Base-by-base conservation (phyloP, 768 basidiomycete genomes). In the Steccherinum ochraceum region DNA sequence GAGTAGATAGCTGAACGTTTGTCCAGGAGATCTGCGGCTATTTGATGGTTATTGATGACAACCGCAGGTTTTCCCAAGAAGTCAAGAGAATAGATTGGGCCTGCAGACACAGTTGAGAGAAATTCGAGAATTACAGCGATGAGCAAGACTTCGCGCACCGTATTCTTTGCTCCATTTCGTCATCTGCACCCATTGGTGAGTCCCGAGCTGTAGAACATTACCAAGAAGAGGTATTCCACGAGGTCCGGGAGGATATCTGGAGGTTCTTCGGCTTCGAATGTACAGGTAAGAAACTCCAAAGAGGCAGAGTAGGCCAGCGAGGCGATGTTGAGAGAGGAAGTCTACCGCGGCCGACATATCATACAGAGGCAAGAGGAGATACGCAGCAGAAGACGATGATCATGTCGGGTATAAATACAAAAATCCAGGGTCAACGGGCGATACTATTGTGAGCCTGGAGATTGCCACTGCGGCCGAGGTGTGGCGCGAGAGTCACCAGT, bases 21-120 rank as follows among this genome's bases (percentile, higher is more conserved):
- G 21, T 43, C 41, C 5, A 43, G 41, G 82, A 89, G 64, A 18
- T 86, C 84, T 24, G 71, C 68, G 0, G 72, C 74, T 0, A 74
- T 78, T 40, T 80, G 72, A 3, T 73, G 72, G 41, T 74, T 74
- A 62, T 79, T 83, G 45, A 88, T 56, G 63, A 88, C 82, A 27
- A 87, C 67, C 24, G 86, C 72, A 3, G 75, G 73, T 53, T 83
- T 76, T 1, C 83, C 81, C 40, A 81, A 68, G n/a, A 85, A 63
- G 57, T 81, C 78, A 23, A 85, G 64, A 57, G 83, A 79, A 0
- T 79, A 77, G 56, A 87, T 68, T 43, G 72, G 75, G 48, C 85
- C 85, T 81, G 53, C 45, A 26, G 27, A 39, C n/a, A 13, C 40
- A 12, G 16, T 18, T 23, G 44, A 58, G 45, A 26, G n/a, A 48